Conservation (phyloP, 2,329 filamentous ascomycete genomes). For the Spiromastix sp. region DNA sequence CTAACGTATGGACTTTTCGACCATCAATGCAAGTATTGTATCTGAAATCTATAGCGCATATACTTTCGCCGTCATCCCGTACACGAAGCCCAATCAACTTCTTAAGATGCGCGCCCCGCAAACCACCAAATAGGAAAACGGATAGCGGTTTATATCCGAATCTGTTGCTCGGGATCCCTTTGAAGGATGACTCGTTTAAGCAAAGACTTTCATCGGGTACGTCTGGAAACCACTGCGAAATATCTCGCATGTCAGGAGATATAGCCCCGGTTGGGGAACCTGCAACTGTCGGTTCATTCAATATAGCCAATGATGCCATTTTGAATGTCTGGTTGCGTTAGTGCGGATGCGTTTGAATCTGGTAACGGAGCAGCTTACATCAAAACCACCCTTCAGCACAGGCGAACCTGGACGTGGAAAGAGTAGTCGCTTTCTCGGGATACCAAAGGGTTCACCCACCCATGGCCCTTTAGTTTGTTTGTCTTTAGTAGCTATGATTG, state of each 20-base stretch:
- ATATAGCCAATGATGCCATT: background rate
- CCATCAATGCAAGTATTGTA: background rate
- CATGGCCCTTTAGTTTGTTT: too few relatives aligned
- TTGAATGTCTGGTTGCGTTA: background rate
- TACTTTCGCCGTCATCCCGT: background rate
- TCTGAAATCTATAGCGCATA: background rate
- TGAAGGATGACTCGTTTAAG: background rate
- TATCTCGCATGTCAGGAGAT: background rate
- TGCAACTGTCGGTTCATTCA: background rate
- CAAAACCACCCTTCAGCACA: background rate
- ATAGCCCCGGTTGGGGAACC: background rate
- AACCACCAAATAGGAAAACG: background rate
- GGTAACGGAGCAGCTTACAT: background rate
- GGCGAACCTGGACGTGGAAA: too few relatives aligned
- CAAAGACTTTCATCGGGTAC: background rate
- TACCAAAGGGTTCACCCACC: too few relatives aligned
- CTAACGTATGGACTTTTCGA: background rate
- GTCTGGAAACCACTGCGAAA: background rate
- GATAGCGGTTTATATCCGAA: background rate
- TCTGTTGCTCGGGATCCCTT: background rate
- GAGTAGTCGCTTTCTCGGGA: too few relatives aligned
- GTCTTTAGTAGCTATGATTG: background rate
- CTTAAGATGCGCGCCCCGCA: background rate
- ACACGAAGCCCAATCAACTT: background rate
- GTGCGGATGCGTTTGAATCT: background rate